Base-by-base conservation (phyloP, 805 yeast species). In the Sugiyamaella smithiae region DNA sequence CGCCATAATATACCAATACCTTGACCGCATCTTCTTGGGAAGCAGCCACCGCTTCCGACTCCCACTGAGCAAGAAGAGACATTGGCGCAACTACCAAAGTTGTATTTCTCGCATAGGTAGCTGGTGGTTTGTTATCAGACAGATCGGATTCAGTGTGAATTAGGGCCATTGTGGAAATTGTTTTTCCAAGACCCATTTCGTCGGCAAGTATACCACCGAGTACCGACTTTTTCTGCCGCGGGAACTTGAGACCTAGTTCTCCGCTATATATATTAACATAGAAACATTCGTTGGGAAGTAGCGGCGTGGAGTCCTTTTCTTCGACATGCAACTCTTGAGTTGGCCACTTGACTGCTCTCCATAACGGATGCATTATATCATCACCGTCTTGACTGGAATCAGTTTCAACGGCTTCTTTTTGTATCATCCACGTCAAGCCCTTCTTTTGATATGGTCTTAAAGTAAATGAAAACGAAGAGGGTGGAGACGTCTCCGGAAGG, bases 161-260 rank as follows among this genome's bases (percentile, higher is more conserved):
- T 43, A 91, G 67, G 0, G 97, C 76, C 45, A 88, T 66, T 0
- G 95, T 80, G 1, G 96, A 85, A 20, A 90, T 85, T 0, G 98
- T 90, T 62, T 90, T 90, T 37, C 98, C 98, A 6, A 90, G 72
- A 0, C 98, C 98, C 98, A 90, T 90, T 64, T 90, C 98, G 68
- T 90, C 98, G 0, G 97, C 96, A 12, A 90, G 68, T 17, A 90
- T 85, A 1, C 98, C 98, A 31, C 98, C 97, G 43, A 74, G 72
- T 43, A 83, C 75, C 16, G 76, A 60, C 1, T 82, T 72, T 50
- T 74, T 78, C 35, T 88, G 69, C 9, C 81, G 57, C 1, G 97
- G 97, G 52, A 77, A 80, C 19, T 76, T 75, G 12, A 78, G 57
- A 0, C 91, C 80, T 48, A 91, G 77, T 48, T 85, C 89, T 3